phyloP scores from a whole-genome alignment of 2,329 filamentous ascomycete genomes.

The Biscogniauxia marginata region DNA sequence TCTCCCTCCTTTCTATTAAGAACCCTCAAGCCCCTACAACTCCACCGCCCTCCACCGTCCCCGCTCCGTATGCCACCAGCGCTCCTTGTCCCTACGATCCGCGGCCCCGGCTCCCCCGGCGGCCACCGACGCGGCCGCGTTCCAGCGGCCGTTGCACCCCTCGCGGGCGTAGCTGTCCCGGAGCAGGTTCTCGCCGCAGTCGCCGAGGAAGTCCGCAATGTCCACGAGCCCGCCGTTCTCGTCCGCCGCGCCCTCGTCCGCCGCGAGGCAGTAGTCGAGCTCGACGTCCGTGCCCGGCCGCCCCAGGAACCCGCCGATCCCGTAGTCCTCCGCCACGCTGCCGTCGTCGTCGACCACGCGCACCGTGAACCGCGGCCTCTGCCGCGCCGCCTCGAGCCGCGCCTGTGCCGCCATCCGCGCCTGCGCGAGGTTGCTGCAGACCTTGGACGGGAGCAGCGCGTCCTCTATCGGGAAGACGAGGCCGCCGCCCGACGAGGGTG shows the following conservation, averaged over 20 bases:
- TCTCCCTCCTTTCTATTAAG: too few species aligned
- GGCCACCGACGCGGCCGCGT: conserved; percentile 23
- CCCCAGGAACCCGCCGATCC: conserved; percentile 62
- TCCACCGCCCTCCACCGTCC: conserved; percentile 39
- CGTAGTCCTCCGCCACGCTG: conserved; percentile 49
- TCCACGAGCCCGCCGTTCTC: conserved; percentile 56
- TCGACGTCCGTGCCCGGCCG: conserved; percentile 54
- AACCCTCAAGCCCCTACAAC: too few species aligned
- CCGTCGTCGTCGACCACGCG: conserved; percentile 56
- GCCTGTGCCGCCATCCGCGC: conserved; percentile 65
- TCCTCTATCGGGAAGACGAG: conserved; percentile 27
- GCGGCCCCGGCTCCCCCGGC: conserved; percentile 24
- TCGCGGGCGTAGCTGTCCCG: conserved; percentile 27
- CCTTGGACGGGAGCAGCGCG: conserved; percentile 25
- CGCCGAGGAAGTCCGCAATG: conserved; percentile 48
- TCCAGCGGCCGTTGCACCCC: conserved; percentile 49
- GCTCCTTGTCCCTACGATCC: conserved; percentile 48
- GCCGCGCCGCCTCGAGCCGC: conserved; percentile 58
- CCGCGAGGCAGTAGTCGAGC: conserved; percentile 53
- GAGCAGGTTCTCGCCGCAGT: conserved; percentile 44
- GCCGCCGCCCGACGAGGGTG: conserved; percentile 19
- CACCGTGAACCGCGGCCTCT: conserved; percentile 55
- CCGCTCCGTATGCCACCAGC: conserved; percentile 51
- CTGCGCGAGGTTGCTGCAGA: conserved; percentile 45
- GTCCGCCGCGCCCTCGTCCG: conserved; percentile 56